These are phyloP conservation scores for Pseudogymnoascus sp. DNA, from an alignment of 2,329 filamentous ascomycete species.

Conservation along the genomic window DNA sequence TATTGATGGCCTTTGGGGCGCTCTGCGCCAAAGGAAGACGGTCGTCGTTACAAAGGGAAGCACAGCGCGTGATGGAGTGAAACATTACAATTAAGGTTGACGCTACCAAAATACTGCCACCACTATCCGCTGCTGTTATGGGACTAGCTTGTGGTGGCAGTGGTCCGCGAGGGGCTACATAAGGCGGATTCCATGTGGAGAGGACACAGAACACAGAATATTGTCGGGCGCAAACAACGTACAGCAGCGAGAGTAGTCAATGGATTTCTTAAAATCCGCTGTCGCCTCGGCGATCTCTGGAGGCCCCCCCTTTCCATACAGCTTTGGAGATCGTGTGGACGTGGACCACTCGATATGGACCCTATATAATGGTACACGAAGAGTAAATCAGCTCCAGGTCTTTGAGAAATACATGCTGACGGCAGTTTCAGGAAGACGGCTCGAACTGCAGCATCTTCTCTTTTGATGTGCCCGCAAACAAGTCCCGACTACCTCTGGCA, in stretches of 20 bases:
- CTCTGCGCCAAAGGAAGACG: neutral
- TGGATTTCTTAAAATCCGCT: slow-evolving; percentile 98
- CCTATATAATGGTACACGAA: slow-evolving; percentile 88
- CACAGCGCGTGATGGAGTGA: neutral
- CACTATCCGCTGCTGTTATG: neutral
- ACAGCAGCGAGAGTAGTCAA: slow-evolving; percentile 33
- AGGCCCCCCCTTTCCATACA: slow-evolving; percentile 86
- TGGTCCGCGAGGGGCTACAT: neutral
- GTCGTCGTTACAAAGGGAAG: neutral
- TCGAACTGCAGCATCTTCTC: slow-evolving; percentile 95
- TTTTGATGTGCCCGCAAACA: slow-evolving; percentile 81
- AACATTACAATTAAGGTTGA: slow-evolving; percentile 6
- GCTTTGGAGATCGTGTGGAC: slow-evolving; percentile 87
- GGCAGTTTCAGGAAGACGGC: slow-evolving; percentile 66
- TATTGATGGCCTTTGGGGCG: neutral
- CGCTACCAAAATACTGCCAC: slow-evolving; percentile 2
- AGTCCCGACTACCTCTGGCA: slow-evolving; percentile 73
- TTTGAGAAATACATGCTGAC: slow-evolving; percentile 14
- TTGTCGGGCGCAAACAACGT: neutral
- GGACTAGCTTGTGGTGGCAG: neutral
- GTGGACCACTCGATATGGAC: slow-evolving; percentile 92
- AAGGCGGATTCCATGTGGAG: slow-evolving; percentile 2
- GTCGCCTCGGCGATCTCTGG: slow-evolving; percentile 95
- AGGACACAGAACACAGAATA: slow-evolving; percentile 2
- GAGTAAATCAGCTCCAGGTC: slow-evolving; percentile 42